phyloP scores from a whole-genome alignment of 2,329 filamentous ascomycete genomes.

The Nemania serpens region DNA sequence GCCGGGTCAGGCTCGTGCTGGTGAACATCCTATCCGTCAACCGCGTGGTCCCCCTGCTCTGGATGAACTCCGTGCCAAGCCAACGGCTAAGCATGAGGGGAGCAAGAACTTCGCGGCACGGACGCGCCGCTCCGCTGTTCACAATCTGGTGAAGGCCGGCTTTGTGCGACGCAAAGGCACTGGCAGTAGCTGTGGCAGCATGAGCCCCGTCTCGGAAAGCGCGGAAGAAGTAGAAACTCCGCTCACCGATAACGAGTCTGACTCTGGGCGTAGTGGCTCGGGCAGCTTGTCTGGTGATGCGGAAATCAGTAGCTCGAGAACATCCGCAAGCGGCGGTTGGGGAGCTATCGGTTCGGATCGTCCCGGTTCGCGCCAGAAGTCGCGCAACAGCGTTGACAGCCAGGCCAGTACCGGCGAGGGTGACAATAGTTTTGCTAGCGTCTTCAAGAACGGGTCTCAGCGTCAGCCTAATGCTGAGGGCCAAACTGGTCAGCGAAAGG shows the following conservation, averaged over 20 bases:
- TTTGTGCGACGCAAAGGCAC: slow-evolving; percentile 82
- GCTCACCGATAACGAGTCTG: slow-evolving; percentile 74
- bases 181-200: slow-evolving; percentile 72
- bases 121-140: slow-evolving; percentile 87
- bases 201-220: slow-evolving; percentile 87
- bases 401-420: slow-evolving; percentile 63
- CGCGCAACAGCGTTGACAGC: slow-evolving; percentile 66
- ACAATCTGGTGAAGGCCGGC: slow-evolving; percentile 88
- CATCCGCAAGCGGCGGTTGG: slow-evolving; percentile 72
- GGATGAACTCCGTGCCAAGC: slow-evolving; percentile 87
- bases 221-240: slow-evolving; percentile 69
- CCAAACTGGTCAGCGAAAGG: slow-evolving; percentile 72
- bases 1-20: slow-evolving; percentile 88
- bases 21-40: slow-evolving; percentile 92
- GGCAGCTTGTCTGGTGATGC: slow-evolving; percentile 79
- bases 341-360: slow-evolving; percentile 87
- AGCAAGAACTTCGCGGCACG: slow-evolving; percentile 97
- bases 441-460: slow-evolving; percentile 65
- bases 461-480: slow-evolving; percentile 60
- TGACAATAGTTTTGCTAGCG: slow-evolving; percentile 67
- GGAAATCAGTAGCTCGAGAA: slow-evolving; percentile 73
- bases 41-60: slow-evolving; percentile 89
- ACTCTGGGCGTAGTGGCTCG: slow-evolving; percentile 72
- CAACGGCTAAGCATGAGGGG: slow-evolving; percentile 90
- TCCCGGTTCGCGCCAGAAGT: slow-evolving; percentile 72